These are phyloP conservation scores for Rhodomyrtus tomentosa DNA, from an alignment of 345 rosid species.

Conservation along the genomic window DNA sequence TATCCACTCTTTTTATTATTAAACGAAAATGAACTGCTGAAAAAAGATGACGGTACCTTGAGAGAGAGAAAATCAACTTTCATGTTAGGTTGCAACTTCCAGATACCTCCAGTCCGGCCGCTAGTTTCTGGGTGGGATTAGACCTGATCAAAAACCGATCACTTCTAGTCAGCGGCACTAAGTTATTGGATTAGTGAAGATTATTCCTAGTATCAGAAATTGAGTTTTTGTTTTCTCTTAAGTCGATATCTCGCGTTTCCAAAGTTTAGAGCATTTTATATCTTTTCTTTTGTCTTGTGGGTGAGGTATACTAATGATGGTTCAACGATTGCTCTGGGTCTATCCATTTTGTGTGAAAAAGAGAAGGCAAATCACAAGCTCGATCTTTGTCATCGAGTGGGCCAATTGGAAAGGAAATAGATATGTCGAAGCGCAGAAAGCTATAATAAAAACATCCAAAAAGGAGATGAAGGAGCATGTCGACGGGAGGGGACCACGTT, in stretches of 20 bases:
- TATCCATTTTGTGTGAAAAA: not conserved
- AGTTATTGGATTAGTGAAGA: not conserved
- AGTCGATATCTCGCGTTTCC: not conserved
- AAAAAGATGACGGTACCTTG: not conserved
- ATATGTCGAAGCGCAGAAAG: not conserved
- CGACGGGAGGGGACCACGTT: not conserved
- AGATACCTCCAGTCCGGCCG: too few species aligned
- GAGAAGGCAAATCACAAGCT: not conserved
- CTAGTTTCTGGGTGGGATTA: too few species aligned
- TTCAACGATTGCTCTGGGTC: not conserved
- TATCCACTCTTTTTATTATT: conserved; percentile 7
- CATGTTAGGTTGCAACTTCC: too few species aligned
- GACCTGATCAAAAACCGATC: too few species aligned
- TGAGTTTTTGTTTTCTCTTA: not conserved
- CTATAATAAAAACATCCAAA: not conserved
- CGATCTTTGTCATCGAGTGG: not conserved
- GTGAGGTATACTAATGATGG: not conserved
- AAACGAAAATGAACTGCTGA: conserved; percentile 2
- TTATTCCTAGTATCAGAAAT: not conserved
- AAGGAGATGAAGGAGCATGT: not conserved
- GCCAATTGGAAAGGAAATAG: not conserved
- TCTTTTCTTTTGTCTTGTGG: not conserved
- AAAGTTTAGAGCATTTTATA: not conserved
- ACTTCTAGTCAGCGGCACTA: not conserved
- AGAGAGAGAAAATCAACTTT: not conserved